Evolutionary conservation across 2,329 filamentous ascomycete genomes (phyloP).

Genomic region (Huntiella decipiens): DNA sequence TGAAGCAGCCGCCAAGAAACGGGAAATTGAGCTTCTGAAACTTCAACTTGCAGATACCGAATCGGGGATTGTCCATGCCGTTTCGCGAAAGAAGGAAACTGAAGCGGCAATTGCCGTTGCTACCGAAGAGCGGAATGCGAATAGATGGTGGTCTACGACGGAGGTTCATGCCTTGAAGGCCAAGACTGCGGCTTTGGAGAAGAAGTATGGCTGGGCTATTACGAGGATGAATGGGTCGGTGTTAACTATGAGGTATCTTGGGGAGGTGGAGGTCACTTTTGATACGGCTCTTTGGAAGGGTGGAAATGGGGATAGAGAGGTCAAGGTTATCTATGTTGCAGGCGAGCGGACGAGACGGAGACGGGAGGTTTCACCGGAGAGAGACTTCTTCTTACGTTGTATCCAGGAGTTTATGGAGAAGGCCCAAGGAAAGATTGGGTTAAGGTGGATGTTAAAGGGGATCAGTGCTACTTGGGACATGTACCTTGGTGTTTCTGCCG

Average conservation of each 20-base stretch:
- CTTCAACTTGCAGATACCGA: slow-evolving; percentile 50
- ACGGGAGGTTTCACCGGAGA: slow-evolving; percentile 40
- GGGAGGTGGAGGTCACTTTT: slow-evolving; percentile 55
- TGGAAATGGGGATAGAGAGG: slow-evolving; percentile 28
- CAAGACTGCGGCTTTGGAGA: slow-evolving; percentile 46
- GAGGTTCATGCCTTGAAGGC: slow-evolving; percentile 69
- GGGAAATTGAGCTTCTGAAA: slow-evolving; percentile 46
- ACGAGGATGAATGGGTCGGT: slow-evolving; percentile 40
- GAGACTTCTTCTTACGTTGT: slow-evolving; percentile 56
- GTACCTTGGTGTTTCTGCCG: slow-evolving; percentile 37
- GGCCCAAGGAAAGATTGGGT: slow-evolving; percentile 32
- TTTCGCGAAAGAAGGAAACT: slow-evolving; percentile 46
- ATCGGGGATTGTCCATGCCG: slow-evolving; percentile 37
- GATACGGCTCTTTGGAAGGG: slow-evolving; percentile 42
- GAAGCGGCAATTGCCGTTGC: slow-evolving; percentile 61
- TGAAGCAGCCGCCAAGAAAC: slow-evolving; percentile 51
- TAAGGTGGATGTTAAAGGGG: slow-evolving; percentile 31
- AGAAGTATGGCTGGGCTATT: slow-evolving; percentile 51
- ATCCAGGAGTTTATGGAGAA: slow-evolving; percentile 49
- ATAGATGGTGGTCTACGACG: slow-evolving; percentile 66
- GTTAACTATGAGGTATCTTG: slow-evolving; percentile 55
- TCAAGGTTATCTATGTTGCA: slow-evolving; percentile 54
- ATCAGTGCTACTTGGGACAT: slow-evolving; percentile 48
- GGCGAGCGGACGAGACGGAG: slow-evolving; percentile 34
- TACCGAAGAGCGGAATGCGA: slow-evolving; percentile 70